Base-by-base conservation (phyloP, 1,139 yeast genomes). In the Taphrina flavorubra region DNA sequence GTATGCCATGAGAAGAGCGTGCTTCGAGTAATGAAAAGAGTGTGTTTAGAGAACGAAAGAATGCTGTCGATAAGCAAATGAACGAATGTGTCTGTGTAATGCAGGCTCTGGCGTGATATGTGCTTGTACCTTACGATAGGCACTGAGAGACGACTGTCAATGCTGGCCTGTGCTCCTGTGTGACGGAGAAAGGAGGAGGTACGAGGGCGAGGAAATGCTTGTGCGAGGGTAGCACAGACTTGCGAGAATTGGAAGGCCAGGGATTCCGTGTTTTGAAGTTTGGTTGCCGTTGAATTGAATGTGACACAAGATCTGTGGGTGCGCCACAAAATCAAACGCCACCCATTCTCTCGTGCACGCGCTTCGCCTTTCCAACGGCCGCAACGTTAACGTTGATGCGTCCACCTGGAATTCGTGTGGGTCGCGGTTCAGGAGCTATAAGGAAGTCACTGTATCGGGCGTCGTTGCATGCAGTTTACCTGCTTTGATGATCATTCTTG, bases 1-100 rank as follows among this genome's bases (percentile, higher is more conserved):
- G 55, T 51, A 53, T 14, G 66, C 58, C 66, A 62, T 62, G 36
- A 44, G 47, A 13, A 25, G 47, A 44, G 47, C 18, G 47, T 44
- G 18, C n/a, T 25, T 25, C 31, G 31, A 25, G 31, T 25, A 25
- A 25, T 25, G 31, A 25, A 25, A 25, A 25, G 31, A 25, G 31
- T 25, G 31, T 25, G 31, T 25, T 4, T 25, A 25, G 31, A 25
- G 4, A 25, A 4, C 31, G 4, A 25, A 25, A 4, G 31, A 25
- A 25, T 25, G 4, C 8, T 44, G 47, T 44, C 47, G 11, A 44
- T n/a, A n/a, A 44, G 18, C n/a, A n/a, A 44, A 44, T n/a, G 47
- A 5, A 44, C 6, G 47, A 14, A n/a, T 44, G 47, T 11, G 14
- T 39, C 14, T 11, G 14, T 11, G 42, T 11, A 7, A 39, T 1